phyloP scores from a whole-genome alignment of 805 yeast genomes.

The Cyberlindnera lachancei region DNA sequence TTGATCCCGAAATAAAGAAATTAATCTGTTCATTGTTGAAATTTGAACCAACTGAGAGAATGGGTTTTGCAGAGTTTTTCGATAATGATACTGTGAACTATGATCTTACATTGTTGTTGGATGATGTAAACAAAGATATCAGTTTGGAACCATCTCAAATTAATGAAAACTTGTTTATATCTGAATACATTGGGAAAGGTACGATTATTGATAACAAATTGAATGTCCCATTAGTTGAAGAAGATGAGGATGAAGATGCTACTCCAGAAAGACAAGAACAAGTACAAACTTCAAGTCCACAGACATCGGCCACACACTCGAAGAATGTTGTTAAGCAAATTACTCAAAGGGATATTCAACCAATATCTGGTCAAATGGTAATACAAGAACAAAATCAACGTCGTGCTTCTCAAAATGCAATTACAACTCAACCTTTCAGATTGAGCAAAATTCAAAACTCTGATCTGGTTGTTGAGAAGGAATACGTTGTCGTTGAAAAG shows the following conservation, averaged over 20 bases:
- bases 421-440: slow-evolving; percentile 6
- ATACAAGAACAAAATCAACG: slow-evolving; percentile 6
- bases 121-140: slow-evolving; percentile 40
- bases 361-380: slow-evolving; percentile 11
- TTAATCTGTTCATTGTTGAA: slow-evolving; percentile 72
- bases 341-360: slow-evolving; percentile 19
- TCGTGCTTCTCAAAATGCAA: slow-evolving; percentile 4
- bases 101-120: slow-evolving; percentile 34
- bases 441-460: slow-evolving; percentile 19
- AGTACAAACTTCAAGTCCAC: background rate
- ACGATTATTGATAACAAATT: slow-evolving; percentile 16
- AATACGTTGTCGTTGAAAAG: slow-evolving; percentile 92
- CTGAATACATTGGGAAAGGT: slow-evolving; percentile 57
- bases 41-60: slow-evolving; percentile 79
- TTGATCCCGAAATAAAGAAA: slow-evolving; percentile 56
- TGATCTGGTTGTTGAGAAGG: slow-evolving; percentile 61
- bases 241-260: slow-evolving; percentile 3
- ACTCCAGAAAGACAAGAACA: background rate
- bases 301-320: background rate
- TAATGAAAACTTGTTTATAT: slow-evolving; percentile 75
- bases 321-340: slow-evolving; percentile 14
- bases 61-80: slow-evolving; percentile 86
- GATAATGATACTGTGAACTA: slow-evolving; percentile 55
- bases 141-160: slow-evolving; percentile 54
- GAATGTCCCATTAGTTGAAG: slow-evolving; percentile 12